phyloP scores from a whole-genome alignment of 108 stramenopile genomes.

The Skeletonema potamos region DNA sequence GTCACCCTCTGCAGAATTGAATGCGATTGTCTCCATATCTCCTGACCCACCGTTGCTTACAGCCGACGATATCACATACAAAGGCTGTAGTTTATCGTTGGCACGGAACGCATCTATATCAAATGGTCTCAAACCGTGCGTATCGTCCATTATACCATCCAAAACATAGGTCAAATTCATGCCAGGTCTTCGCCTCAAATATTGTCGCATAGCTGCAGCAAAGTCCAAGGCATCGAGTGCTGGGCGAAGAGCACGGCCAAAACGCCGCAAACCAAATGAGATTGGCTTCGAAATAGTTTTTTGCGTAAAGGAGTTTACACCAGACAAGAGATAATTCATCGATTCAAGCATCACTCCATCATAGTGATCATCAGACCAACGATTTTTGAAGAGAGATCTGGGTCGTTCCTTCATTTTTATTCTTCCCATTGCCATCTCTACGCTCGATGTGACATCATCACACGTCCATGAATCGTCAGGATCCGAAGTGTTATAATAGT shows the following conservation, averaged over 20 bases:
- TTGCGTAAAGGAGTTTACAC: conserved; percentile 7
- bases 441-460: conserved; percentile 28
- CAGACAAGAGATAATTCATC: conserved; percentile 20
- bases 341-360: conserved; percentile 38
- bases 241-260: conserved; percentile 16
- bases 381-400: neutral
- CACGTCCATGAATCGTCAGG: conserved; percentile 25
- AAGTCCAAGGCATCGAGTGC: conserved; percentile 32
- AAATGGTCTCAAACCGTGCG: conserved; percentile 47
- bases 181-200: conserved; percentile 42
- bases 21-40: conserved; percentile 20
- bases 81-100: conserved; percentile 43
- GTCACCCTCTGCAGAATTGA: conserved; percentile 33
- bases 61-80: conserved; percentile 43
- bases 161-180: conserved; percentile 52
- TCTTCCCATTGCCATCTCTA: conserved; percentile 39
- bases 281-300: conserved; percentile 26
- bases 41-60: conserved; percentile 36
- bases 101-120: conserved; percentile 45
- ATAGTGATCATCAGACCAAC: conserved; percentile 32
- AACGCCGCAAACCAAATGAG: conserved; percentile 17
- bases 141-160: conserved; percentile 45
- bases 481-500: neutral
- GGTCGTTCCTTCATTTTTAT: neutral
- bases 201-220: conserved; percentile 41